phyloP scores from a whole-genome alignment of 2,329 filamentous ascomycete species.

The Colletotrichum caudatum region DNA sequence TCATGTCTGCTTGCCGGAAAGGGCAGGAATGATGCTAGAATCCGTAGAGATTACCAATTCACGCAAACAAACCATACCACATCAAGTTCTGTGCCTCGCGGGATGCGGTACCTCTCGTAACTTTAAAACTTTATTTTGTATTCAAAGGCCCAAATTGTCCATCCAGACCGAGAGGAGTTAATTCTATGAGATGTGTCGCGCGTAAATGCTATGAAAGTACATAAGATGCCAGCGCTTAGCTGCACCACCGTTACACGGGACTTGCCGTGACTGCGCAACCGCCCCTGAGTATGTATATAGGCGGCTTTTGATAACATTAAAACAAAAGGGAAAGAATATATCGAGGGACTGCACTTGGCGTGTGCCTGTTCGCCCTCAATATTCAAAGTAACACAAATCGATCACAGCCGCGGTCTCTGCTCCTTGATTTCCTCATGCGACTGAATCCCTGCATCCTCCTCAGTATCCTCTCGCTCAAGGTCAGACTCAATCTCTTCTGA shows the following conservation, averaged over 20 bases:
- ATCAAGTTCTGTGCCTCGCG: neutral
- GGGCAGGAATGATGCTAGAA: too few species aligned
- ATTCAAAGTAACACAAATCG: neutral
- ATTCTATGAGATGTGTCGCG: slow-evolving; percentile 22
- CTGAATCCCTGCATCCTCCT: slow-evolving; percentile 40
- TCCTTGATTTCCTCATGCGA: slow-evolving; percentile 27
- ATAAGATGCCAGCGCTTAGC: slow-evolving; percentile 8
- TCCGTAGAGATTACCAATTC: neutral
- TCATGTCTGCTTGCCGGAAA: neutral
- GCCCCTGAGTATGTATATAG: neutral
- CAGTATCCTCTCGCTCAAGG: slow-evolving; percentile 53
- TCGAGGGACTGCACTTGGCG: neutral
- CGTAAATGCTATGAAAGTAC: slow-evolving; percentile 20
- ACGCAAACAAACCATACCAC: neutral
- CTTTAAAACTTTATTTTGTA: slow-evolving; percentile 5
- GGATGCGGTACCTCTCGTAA: neutral
- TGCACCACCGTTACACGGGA: slow-evolving; percentile 3
- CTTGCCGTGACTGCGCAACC: slow-evolving; percentile 12
- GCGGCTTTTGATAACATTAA: slow-evolving; percentile 18
- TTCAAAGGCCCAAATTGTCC: slow-evolving; percentile 15
- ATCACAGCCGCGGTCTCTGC: slow-evolving; percentile 32
- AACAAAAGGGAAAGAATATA: slow-evolving; percentile 6
- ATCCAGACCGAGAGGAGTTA: slow-evolving; percentile 30
- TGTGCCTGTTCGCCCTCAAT: neutral
- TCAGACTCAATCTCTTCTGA: slow-evolving; percentile 65